Percentiles rank a stretch among this genome's conserved stretches.
phyloP scores from a whole-genome alignment of 2,329 filamentous ascomycete species.

The Lachnellula subtilissima region DNA sequence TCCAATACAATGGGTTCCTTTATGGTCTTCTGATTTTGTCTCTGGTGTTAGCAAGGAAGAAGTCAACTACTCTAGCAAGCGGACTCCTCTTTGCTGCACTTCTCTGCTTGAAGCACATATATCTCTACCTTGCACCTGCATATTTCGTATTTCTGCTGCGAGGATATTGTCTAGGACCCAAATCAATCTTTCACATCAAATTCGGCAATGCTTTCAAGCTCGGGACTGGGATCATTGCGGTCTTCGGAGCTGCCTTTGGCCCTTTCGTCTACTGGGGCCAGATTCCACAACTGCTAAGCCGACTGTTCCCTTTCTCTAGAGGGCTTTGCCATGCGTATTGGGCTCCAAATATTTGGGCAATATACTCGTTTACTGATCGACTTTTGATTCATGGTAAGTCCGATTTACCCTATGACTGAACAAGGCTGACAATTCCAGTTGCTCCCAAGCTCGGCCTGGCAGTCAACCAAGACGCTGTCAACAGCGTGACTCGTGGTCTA shows the following conservation, averaged over 20 bases:
- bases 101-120: conserved; percentile 96
- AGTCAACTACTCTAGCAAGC: conserved; percentile 69
- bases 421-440: conserved; percentile 48
- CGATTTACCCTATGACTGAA: neutral
- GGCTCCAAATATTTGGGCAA: conserved; percentile 95
- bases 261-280: conserved; percentile 81
- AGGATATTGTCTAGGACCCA: conserved; percentile 76
- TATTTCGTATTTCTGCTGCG: conserved; percentile 94
- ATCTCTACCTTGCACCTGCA: conserved; percentile 90
- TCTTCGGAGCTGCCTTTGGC: conserved; percentile 80
- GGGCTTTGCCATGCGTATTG: conserved; percentile 97
- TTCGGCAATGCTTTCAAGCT: conserved; percentile 81
- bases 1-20: conserved; percentile 97
- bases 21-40: conserved; percentile 88
- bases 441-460: conserved; percentile 74
- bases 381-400: conserved; percentile 70
- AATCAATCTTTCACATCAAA: conserved; percentile 69
- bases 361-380: conserved; percentile 89
- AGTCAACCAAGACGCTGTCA: conserved; percentile 69
- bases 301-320: conserved; percentile 89
- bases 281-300: conserved; percentile 73
- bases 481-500: conserved; percentile 86
- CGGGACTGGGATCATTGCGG: conserved; percentile 62
- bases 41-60: conserved; percentile 72
- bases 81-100: conserved; percentile 80